These are phyloP conservation scores for Chrysanthemum makinoi DNA, from an alignment of 129 eudicot genomes.

Conservation along the genomic window DNA sequence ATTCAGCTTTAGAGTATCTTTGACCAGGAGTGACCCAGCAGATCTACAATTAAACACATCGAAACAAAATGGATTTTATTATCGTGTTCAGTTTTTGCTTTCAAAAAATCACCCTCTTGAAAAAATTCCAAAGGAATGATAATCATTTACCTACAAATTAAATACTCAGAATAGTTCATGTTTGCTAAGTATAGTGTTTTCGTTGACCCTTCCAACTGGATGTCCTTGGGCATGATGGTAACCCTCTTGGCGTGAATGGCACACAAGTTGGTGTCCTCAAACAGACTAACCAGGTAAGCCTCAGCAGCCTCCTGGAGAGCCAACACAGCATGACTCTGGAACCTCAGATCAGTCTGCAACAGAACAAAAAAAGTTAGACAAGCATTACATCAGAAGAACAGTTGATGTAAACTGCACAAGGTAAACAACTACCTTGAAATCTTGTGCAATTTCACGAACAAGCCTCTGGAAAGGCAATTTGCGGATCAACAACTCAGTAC, in stretches of 20 bases:
- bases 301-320: slow-evolving; percentile 93
- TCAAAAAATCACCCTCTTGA: too few relatives aligned
- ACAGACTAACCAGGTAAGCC: slow-evolving; percentile 75
- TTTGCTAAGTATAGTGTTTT: too few relatives aligned
- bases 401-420: not conserved
- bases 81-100: too few relatives aligned
- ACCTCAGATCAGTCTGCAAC: slow-evolving; percentile 75
- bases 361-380: not conserved
- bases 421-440: slow-evolving; percentile 49
- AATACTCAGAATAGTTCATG: too few relatives aligned
- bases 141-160: too few relatives aligned
- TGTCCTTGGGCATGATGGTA: slow-evolving; percentile 94
- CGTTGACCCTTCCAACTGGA: too few relatives aligned
- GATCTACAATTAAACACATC: too few relatives aligned
- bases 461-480: slow-evolving; percentile 92
- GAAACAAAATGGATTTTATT: too few relatives aligned
- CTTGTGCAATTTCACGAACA: slow-evolving; percentile 93
- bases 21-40: too few relatives aligned
- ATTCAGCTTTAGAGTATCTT: too few relatives aligned
- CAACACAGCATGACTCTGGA: slow-evolving; percentile 88
- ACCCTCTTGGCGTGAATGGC: slow-evolving; percentile 97
- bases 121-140: too few relatives aligned
- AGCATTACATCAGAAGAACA: not conserved
- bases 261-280: slow-evolving; percentile 79
- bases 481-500: slow-evolving; percentile 85